phyloP scores from a whole-genome alignment of 1,284 basidiomycete species.

The Boletus holoroseus region DNA sequence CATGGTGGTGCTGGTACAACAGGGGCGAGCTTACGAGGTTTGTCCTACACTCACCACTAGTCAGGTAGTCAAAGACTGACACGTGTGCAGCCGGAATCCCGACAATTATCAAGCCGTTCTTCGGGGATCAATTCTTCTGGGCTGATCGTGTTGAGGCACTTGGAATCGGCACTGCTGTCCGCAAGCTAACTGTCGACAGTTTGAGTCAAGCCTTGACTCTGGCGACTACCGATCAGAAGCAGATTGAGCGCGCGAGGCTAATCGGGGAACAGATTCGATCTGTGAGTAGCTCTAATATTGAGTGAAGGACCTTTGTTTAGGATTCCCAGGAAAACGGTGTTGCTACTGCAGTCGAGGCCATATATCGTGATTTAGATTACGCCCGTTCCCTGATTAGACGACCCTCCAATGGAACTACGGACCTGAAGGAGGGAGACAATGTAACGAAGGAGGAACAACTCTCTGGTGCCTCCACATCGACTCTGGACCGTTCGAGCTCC shows the following conservation, averaged over 20 bases:
- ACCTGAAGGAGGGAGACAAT: constrained; percentile 39
- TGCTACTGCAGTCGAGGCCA: constrained; percentile 80
- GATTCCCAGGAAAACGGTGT: constrained; percentile 78
- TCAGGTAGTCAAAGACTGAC: constrained; percentile 6
- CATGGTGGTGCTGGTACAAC: constrained; percentile 97
- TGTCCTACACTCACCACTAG: constrained; percentile 16
- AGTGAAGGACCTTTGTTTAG: constrained; percentile 8
- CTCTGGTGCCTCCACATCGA: constrained; percentile 29
- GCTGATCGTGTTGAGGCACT: constrained; percentile 91
- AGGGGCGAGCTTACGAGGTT: constrained; percentile 86
- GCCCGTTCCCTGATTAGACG: constrained; percentile 77
- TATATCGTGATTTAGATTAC: constrained; percentile 90
- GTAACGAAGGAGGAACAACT: constrained; percentile 40
- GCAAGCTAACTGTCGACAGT: constrained; percentile 75
- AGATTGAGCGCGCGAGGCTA: constrained; percentile 77
- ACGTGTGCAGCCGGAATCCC: constrained; percentile 73
- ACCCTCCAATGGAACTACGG: constrained; percentile 32
- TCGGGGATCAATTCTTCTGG: constrained; percentile 98
- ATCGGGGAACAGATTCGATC: constrained; percentile 81
- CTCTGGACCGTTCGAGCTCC: constrained; percentile 33
- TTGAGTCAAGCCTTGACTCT: constrained; percentile 71
- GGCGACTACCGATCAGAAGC: constrained; percentile 84
- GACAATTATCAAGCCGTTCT: constrained; percentile 95
- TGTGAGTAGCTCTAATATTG: constrained; percentile 40
- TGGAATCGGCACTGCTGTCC: constrained; percentile 81